phyloP scores from a whole-genome alignment of 176 grass and related monocot species.

The Musa troglodytarum region DNA sequence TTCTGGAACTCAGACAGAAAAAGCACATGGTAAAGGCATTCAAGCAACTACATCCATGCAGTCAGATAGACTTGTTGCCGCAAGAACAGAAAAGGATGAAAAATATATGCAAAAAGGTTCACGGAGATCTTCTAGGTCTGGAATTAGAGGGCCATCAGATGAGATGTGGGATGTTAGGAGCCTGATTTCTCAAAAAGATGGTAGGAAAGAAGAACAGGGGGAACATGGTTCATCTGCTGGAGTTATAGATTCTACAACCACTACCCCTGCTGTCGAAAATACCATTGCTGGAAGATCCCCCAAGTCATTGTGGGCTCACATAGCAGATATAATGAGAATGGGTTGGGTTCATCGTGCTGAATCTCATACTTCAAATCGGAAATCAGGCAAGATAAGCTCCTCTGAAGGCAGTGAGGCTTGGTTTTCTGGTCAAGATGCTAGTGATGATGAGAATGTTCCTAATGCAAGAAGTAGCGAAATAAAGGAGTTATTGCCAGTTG shows the following conservation, averaged over 20 bases:
- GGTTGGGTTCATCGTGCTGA: slow-evolving; percentile 57
- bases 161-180: slow-evolving; percentile 59
- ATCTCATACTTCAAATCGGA: slow-evolving; percentile 42
- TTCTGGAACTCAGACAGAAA: slow-evolving; percentile 11
- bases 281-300: slow-evolving; percentile 42
- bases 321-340: slow-evolving; percentile 81
- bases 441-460: slow-evolving; percentile 29
- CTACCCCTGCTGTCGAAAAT: slow-evolving; percentile 47
- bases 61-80: neutral
- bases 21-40: slow-evolving; percentile 20
- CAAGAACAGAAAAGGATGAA: slow-evolving; percentile 26
- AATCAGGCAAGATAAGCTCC: slow-evolving; percentile 62
- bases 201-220: slow-evolving; percentile 32
- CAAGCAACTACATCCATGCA: neutral
- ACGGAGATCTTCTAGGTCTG: slow-evolving; percentile 40
- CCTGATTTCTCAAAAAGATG: slow-evolving; percentile 51
- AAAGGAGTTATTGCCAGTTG: slow-evolving; percentile 10
- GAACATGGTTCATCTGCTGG: slow-evolving; percentile 33
- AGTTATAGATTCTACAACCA: slow-evolving; percentile 30
- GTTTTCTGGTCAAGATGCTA: slow-evolving; percentile 63
- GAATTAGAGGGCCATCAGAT: slow-evolving; percentile 63
- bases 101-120: slow-evolving; percentile 34
- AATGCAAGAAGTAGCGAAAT: slow-evolving; percentile 12
- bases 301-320: slow-evolving; percentile 74
- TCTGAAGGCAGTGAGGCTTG: slow-evolving; percentile 73